Evolutionary conservation across 2,329 filamentous ascomycete genomes (phyloP), one percentile per base, ranked within the genome.

Genomic region (Volutella citrinella): DNA sequence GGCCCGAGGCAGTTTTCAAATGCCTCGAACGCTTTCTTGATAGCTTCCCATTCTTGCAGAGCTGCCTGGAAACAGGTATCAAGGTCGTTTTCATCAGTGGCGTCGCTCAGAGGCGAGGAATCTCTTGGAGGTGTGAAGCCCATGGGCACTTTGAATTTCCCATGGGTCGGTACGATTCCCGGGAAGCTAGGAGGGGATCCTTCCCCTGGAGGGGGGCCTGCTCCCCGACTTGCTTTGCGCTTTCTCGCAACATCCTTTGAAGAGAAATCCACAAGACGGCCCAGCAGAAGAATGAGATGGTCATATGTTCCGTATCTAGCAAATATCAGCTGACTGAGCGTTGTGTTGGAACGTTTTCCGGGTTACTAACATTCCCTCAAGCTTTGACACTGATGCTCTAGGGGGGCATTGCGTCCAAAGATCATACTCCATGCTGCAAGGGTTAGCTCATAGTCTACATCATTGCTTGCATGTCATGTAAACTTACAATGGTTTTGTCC

Each of bases 361-460:
- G 16, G 12, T 19, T 5, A 62, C 77, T 67, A 64, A 82, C 78
- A 78, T 77, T 9, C 87, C 84, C 52, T 90, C 84, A 5, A 84
- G 66, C 41, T 77, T 81, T 13, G 87, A 88, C 26, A 95, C 72
- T 1, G 84, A 83, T 9, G 86, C 85, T 54, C 93, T 76, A 5
- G 93, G 93, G 23, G 87, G 87, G 54, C 89, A 95, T 52, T 91
- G 83, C n/a, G 80, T 80, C 87, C 88, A 95, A 42, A 77, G 70
- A 18, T 80, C 72, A 55, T 85, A 94, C 26, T 88, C 81, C 70
- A 94, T 80, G 42, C 88, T 94, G 32, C 7, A 10, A 16, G 3
- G 14, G 18, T 8, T 12, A 4, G 5, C 39, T 60, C 27, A 60
- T 56, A 19, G 20, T 40, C 16, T 8, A 13, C 18, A 12, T 7